Evolutionary conservation across 192 early-diverging fungal genomes (phyloP).

Genomic region (Entomortierella parvispora): DNA sequence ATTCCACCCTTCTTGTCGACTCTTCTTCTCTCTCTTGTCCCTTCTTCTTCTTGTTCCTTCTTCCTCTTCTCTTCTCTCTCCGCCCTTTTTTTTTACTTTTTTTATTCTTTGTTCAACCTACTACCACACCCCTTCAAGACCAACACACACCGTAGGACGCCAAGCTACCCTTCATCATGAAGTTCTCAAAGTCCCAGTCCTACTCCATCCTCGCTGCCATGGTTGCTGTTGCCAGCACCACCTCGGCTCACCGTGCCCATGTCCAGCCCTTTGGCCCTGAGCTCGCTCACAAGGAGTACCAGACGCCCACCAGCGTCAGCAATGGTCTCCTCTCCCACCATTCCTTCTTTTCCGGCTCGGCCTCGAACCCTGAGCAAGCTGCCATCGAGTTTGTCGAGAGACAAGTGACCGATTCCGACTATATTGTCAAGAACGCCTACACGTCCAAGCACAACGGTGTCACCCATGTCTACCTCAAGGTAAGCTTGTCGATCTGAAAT

Average conservation of each 20-base stretch:
- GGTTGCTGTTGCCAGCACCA: constrained; percentile 23
- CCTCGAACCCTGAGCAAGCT: constrained; percentile 42
- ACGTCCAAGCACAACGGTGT: constrained; percentile 75
- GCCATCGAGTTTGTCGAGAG: constrained; percentile 61
- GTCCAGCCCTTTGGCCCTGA: constrained; percentile 55
- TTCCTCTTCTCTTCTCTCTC: no score
- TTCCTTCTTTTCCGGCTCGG: constrained; percentile 28
- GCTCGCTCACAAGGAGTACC: constrained; percentile 37
- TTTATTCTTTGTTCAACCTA: no score
- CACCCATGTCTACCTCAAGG: constrained; percentile 81
- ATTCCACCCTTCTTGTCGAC: no score
- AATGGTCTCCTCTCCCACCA: background rate
- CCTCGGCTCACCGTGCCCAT: constrained; percentile 27
- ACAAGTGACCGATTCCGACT: constrained; percentile 53
- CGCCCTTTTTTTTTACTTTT: no score
- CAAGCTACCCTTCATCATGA: constrained; percentile 23
- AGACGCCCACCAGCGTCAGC: constrained; percentile 3
- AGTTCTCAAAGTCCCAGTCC: constrained; percentile 39
- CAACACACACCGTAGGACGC: no score
- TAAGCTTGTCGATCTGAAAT: no score
- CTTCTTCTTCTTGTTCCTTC: no score
- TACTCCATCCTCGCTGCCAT: constrained; percentile 37
- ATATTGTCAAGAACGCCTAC: constrained; percentile 76
- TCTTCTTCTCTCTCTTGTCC: no score
- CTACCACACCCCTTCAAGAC: no score